These are phyloP conservation scores for Glonium stellatum DNA, from an alignment of 495 filamentous ascomycete species.

Conservation along the genomic window DNA sequence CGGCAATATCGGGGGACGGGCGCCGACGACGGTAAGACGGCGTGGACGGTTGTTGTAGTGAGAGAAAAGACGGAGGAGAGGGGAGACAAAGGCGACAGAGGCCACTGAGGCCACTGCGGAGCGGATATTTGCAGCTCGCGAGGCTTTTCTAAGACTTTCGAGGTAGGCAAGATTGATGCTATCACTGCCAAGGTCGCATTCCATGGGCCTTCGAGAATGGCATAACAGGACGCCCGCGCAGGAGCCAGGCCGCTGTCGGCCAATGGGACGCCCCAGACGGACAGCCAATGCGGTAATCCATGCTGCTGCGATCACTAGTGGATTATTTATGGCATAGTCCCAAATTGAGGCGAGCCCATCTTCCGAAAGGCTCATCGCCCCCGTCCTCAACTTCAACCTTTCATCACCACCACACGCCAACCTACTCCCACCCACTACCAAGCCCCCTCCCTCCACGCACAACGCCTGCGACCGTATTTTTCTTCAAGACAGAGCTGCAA, in stretches of 20 bases:
- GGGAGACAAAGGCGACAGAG: no score
- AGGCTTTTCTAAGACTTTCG: no score
- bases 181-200: background rate
- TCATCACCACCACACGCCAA: background rate
- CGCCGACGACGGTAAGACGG: no score
- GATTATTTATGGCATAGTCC: conserved; percentile 3
- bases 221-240: background rate
- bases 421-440: background rate
- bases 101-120: no score
- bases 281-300: background rate
- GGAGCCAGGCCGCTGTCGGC: background rate
- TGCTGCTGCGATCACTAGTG: background rate
- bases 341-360: background rate
- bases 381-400: background rate
- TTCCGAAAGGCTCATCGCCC: background rate
- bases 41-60: no score
- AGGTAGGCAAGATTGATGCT: background rate
- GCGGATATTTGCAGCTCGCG: no score
- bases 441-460: background rate
- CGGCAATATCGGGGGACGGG: no score
- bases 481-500: background rate
- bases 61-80: no score
- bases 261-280: background rate
- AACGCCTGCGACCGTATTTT: background rate
- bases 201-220: conserved; percentile 3